phyloP scores from a whole-genome alignment of 179 eudicot species.

The Nepenthes alata region DNA sequence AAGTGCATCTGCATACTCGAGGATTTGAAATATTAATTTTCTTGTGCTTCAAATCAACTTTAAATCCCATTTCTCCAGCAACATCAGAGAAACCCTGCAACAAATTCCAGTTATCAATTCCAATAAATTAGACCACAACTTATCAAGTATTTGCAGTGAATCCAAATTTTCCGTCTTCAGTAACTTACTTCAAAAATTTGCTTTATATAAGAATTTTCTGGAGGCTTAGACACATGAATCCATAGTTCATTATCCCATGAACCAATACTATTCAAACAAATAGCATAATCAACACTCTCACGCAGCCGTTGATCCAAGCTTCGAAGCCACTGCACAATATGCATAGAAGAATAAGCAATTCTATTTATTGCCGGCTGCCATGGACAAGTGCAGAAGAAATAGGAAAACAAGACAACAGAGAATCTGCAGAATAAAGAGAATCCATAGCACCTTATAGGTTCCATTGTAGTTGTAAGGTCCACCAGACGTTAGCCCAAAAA shows the following conservation, averaged over 20 bases:
- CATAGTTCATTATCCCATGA: constrained; percentile 60
- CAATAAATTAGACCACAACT: constrained; percentile 7
- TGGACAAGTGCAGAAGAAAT: background rate
- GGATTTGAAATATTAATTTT: constrained; percentile 89
- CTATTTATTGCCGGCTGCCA: background rate
- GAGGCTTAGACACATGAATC: constrained; percentile 97
- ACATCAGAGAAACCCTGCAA: constrained; percentile 72
- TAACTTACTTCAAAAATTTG: constrained; percentile 66
- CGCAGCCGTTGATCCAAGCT: constrained; percentile 90
- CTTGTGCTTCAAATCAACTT: constrained; percentile 92
- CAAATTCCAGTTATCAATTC: constrained; percentile 9
- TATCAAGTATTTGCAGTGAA: background rate
- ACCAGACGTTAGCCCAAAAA: constrained; percentile 93
- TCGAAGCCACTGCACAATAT: constrained; percentile 70
- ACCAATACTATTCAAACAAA: constrained; percentile 83
- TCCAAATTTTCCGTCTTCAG: background rate
- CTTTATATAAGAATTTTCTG: constrained; percentile 82
- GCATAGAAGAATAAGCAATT: constrained; percentile 5
- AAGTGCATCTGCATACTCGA: constrained; percentile 48
- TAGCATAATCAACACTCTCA: constrained; percentile 91
- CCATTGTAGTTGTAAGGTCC: constrained; percentile 98
- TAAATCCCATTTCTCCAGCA: constrained; percentile 61
- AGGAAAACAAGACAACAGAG: background rate
- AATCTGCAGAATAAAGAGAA: constrained; percentile 1
- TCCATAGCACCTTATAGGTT: constrained; percentile 60